Conservation (phyloP, 1,284 basidiomycete species). For the Cryptococcus maquisensis region DNA sequence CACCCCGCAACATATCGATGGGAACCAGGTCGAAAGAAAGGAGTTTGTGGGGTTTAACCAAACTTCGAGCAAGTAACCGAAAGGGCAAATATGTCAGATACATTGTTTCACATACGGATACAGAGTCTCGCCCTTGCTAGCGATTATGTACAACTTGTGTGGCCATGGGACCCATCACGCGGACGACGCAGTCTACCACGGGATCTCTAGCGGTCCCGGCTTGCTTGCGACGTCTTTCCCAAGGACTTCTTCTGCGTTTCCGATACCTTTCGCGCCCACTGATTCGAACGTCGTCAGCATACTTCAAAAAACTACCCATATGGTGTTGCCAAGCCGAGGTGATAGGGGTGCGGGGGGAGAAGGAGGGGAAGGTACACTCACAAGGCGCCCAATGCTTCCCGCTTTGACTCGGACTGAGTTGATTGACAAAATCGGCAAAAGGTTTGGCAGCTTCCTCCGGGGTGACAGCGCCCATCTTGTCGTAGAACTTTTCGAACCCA, state of each 20-base stretch:
- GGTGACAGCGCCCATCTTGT: constrained; percentile 52
- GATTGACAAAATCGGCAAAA: constrained; percentile 49
- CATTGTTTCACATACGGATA: not conserved
- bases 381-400: constrained; percentile 55
- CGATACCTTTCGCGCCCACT: constrained; percentile 45
- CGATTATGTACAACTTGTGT: not conserved
- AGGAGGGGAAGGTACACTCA: constrained; percentile 22
- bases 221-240: constrained; percentile 45
- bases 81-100: too few relatives aligned
- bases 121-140: not conserved
- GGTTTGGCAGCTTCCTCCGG: constrained; percentile 51
- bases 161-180: not conserved
- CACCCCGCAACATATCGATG: too few relatives aligned
- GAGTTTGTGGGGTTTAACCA: too few relatives aligned
- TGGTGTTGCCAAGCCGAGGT: too few relatives aligned
- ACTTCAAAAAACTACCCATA: too few relatives aligned
- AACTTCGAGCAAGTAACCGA: too few relatives aligned
- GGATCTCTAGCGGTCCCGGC: constrained; percentile 50
- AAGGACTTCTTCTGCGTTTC: constrained; percentile 52
- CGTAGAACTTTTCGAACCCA: constrained; percentile 52
- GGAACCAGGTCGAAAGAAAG: too few relatives aligned
- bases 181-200: constrained; percentile 34
- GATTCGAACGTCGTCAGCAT: not conserved
- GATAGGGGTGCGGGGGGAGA: not conserved
- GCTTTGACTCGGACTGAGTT: constrained; percentile 43